Conservation (phyloP, 2,329 filamentous ascomycete species). For the Hypoxylon sp. region DNA sequence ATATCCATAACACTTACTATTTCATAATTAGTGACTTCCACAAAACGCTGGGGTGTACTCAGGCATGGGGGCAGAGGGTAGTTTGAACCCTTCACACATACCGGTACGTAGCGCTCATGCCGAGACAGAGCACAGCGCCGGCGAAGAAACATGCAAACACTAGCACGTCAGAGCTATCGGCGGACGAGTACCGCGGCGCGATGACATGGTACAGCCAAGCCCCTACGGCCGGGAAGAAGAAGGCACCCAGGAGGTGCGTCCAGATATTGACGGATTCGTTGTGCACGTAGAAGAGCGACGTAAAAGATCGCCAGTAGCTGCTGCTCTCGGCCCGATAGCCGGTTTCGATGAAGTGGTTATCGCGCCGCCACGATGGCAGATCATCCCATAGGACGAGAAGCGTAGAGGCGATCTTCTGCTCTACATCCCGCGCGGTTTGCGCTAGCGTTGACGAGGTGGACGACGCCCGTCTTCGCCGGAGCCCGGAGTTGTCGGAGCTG, state of each 20-base stretch:
- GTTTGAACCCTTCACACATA: conserved; percentile 12
- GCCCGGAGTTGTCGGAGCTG: conserved; percentile 28
- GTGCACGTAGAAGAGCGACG: conserved; percentile 66
- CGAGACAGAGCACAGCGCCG: conserved; percentile 78
- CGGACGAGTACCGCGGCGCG: conserved; percentile 73
- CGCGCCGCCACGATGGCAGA: conserved; percentile 68
- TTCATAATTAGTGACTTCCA: conserved; percentile 22
- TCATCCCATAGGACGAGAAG: conserved; percentile 68
- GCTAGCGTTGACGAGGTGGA: conserved; percentile 46
- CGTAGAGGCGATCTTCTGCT: conserved; percentile 55
- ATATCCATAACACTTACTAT: conserved; percentile 27
- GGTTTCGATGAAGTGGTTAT: conserved; percentile 66
- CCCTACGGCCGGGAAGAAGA: conserved; percentile 66
- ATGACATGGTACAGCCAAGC: conserved; percentile 68
- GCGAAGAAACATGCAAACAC: conserved; percentile 84
- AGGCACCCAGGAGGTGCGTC: conserved; percentile 73
- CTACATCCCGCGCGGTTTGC: conserved; percentile 50
- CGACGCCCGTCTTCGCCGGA: conserved; percentile 49
- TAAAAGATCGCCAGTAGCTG: conserved; percentile 60
- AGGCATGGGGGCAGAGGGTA: not conserved
- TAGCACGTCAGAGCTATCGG: conserved; percentile 71
- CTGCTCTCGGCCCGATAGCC: conserved; percentile 66
- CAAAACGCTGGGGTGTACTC: not conserved
- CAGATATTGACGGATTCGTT: conserved; percentile 74
- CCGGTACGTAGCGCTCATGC: conserved; percentile 84